Evolutionary conservation across 2,329 filamentous ascomycete genomes (phyloP), one percentile per base, ranked within the genome.

Genomic region (Teratosphaeriaceae sp.): DNA sequence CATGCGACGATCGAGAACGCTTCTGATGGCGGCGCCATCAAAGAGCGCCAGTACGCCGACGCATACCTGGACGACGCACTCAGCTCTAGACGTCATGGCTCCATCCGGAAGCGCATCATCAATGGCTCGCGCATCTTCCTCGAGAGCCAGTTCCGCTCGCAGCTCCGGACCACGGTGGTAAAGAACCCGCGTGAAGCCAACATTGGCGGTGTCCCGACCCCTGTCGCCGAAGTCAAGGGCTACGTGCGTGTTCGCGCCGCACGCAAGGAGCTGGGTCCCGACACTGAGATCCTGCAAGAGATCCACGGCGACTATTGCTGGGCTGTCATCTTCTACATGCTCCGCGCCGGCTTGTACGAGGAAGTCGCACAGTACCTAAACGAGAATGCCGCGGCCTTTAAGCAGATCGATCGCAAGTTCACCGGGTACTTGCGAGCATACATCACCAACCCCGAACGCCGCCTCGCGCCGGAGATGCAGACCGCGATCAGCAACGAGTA

Each of bases 401-500:
- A 87, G 55, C 88, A 85, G 53, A 83, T 95, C 51, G 92, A 98
- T 67, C 81, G 89, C 45, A 89, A 85, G 46, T 97, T 98, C 64
- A 78, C 85, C 20, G 82, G 80, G 20, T 97, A 96, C 59, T 82
- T 98, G 54, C 82, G 85, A 54, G 83, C 82, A 55, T 98, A 94
- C 62, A 84, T 85, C 1, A 79, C 79, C 16, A 85, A 79, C 60
- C 73, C 80, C 21, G 88, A 94, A 47, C 78, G 87, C 50, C 78
- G 87, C 46, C 74, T 98, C 21, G 82, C 81, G 51, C 76, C 82
- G 31, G 84, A 89, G 49, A 69, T 94, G 44, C 85, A 94, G 57
- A 85, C 88, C 53, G 85, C 86, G 50, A 94, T 94, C 66, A 85
- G 85, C 54, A 87, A 85, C 50, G 89, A 96, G 60, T 96, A 94